Evolutionary conservation across 1,284 basidiomycete genomes (phyloP).

Genomic region (Wallemia hederae): DNA sequence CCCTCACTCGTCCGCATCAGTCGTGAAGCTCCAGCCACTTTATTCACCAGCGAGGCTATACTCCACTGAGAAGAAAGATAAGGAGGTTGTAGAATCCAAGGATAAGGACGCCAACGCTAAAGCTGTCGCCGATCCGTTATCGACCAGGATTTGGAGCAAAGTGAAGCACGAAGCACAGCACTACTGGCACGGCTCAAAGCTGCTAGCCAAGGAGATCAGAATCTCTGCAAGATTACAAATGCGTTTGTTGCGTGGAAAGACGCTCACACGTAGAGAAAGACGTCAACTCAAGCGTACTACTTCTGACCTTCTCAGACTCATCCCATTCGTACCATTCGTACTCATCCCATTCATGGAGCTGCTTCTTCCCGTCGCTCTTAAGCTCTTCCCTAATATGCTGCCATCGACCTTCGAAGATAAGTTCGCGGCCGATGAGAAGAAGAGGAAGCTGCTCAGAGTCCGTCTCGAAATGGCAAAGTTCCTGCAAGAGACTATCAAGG

Average conservation of each 20-base stretch:
- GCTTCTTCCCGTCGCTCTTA: slow-evolving; percentile 81
- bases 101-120: neutral
- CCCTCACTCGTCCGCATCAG: too few relatives aligned
- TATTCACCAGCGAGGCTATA: neutral
- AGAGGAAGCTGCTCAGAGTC: slow-evolving; percentile 76
- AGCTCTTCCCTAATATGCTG: slow-evolving; percentile 95
- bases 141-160: slow-evolving; percentile 36
- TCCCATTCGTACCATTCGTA: slow-evolving; percentile 84
- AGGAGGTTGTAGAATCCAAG: slow-evolving; percentile 4
- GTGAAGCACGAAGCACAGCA: slow-evolving; percentile 88
- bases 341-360: slow-evolving; percentile 96
- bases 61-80: neutral
- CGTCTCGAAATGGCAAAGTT: slow-evolving; percentile 98
- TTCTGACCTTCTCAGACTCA: slow-evolving; percentile 62
- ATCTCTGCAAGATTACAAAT: slow-evolving; percentile 67
- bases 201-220: slow-evolving; percentile 75
- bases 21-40: neutral
- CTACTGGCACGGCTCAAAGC: slow-evolving; percentile 90
- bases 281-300: slow-evolving; percentile 87
- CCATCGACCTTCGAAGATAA: slow-evolving; percentile 97
- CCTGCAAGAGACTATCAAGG: slow-evolving; percentile 82
- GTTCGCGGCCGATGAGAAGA: slow-evolving; percentile 80
- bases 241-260: slow-evolving; percentile 74
- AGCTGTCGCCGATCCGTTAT: neutral
- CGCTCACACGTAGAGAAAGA: slow-evolving; percentile 67